Percentiles rank a stretch among this genome's conserved stretches.
phyloP scores from a whole-genome alignment of 257 asterid genomes.

The Solanum raphanifolium region DNA sequence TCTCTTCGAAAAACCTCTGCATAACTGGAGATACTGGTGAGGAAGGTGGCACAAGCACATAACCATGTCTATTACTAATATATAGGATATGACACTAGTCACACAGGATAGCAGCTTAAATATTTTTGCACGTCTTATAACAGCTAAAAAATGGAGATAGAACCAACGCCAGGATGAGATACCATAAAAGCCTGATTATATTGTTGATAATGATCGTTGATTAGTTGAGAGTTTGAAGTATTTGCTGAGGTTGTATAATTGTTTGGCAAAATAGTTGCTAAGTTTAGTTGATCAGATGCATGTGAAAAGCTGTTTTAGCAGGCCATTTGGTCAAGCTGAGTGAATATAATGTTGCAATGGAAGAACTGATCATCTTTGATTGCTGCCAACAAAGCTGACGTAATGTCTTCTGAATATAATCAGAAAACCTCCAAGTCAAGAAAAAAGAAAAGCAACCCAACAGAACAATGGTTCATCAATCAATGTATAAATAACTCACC shows the following conservation, averaged over 20 bases:
- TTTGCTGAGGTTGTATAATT: conserved; percentile 93
- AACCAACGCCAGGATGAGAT: conserved; percentile 56
- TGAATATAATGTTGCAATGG: conserved; percentile 73
- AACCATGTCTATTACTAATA: neutral
- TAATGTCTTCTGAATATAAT: conserved; percentile 91
- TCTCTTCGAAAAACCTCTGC: neutral
- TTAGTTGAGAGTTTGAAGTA: conserved; percentile 88
- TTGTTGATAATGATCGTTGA: conserved; percentile 92
- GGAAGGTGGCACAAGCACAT: neutral
- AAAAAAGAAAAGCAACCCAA: conserved; percentile 32
- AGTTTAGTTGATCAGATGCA: conserved; percentile 92
- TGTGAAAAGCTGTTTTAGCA: conserved; percentile 94
- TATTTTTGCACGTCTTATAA: neutral
- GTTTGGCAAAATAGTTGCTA: conserved; percentile 87
- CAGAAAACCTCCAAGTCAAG: conserved; percentile 94
- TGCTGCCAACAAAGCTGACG: conserved; percentile 96
- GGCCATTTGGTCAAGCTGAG: conserved; percentile 49
- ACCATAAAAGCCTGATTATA: conserved; percentile 91
- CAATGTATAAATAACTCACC: conserved; percentile 27
- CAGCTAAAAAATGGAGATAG: conserved; percentile 1
- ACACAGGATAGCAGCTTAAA: neutral
- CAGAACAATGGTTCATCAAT: conserved; percentile 23
- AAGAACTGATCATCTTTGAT: conserved; percentile 96
- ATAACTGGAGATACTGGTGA: neutral
- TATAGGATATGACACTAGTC: neutral